phyloP scores from a whole-genome alignment of 202 grass and related monocot species.

The Carex arenaria region DNA sequence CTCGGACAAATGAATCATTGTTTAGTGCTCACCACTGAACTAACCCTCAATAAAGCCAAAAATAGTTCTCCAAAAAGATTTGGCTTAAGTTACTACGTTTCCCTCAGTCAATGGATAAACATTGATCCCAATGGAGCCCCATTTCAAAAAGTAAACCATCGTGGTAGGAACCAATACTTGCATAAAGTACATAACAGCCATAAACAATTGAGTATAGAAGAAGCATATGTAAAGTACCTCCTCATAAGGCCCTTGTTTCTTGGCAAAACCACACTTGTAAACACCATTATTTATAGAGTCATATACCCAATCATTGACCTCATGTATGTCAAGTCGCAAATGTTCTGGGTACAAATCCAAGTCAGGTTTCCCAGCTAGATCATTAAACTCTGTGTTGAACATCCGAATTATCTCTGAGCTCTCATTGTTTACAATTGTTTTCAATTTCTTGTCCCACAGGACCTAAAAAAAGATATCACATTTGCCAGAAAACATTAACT shows the following conservation, averaged over 20 bases:
- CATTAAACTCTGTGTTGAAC: slow-evolving; percentile 82
- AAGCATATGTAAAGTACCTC: slow-evolving; percentile 40
- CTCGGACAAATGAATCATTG: neutral
- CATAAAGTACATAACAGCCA: neutral
- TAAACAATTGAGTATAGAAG: neutral
- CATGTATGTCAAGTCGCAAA: slow-evolving; percentile 43
- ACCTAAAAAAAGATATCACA: slow-evolving; percentile 35
- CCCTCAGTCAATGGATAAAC: neutral
- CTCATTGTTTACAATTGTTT: slow-evolving; percentile 95
- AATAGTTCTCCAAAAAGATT: neutral
- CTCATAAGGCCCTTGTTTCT: slow-evolving; percentile 83
- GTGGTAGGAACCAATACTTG: neutral
- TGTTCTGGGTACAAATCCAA: slow-evolving; percentile 68
- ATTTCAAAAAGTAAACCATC: neutral
- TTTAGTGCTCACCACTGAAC: neutral
- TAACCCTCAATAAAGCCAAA: neutral
- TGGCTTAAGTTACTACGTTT: neutral
- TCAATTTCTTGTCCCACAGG: slow-evolving; percentile 88
- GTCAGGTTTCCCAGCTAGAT: slow-evolving; percentile 50
- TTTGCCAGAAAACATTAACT: neutral
- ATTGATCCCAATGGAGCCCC: neutral
- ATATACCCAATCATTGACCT: slow-evolving; percentile 65
- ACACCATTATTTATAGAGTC: slow-evolving; percentile 83
- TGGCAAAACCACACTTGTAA: slow-evolving; percentile 93
- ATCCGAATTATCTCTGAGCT: slow-evolving; percentile 94